These are phyloP conservation scores for Emiliania huxleyi DNA, from an alignment of 78 protist species.

Conservation along the genomic window DNA sequence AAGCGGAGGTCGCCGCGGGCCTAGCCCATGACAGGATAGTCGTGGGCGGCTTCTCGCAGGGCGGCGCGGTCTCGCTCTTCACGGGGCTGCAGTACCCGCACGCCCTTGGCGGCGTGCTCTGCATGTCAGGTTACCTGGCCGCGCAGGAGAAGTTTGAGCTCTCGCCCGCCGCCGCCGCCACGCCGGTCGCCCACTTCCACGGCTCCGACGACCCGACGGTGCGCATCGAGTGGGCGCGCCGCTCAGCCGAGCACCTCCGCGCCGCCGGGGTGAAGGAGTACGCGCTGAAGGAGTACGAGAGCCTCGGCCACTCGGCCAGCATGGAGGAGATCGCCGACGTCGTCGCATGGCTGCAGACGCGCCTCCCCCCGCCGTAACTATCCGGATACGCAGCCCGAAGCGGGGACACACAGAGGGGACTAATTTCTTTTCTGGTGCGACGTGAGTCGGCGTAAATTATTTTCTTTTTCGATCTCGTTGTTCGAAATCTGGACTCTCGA, in stretches of 20 bases:
- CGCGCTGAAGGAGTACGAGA: background rate
- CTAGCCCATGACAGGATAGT: background rate
- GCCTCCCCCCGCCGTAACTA: background rate
- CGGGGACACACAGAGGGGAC: too few relatives aligned
- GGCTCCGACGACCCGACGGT: background rate
- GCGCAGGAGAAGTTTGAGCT: background rate
- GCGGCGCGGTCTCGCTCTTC: background rate
- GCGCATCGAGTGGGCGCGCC: background rate
- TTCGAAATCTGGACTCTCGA: too few relatives aligned
- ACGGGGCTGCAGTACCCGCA: background rate
- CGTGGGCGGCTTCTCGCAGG: background rate
- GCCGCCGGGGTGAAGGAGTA: background rate
- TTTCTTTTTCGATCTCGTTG: too few relatives aligned
- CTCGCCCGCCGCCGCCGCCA: background rate
- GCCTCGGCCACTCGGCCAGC: background rate
- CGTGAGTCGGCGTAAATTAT: too few relatives aligned
- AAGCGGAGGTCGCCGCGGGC: background rate
- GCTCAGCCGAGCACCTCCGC: background rate
- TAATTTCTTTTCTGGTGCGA: too few relatives aligned
- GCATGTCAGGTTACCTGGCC: background rate
- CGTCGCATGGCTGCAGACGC: background rate
- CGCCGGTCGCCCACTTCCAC: background rate
- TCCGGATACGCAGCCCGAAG: too few relatives aligned
- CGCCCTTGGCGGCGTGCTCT: background rate
- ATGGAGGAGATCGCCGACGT: background rate